A percentile compares a stretch with the other conserved stretches of the same genome.
Conservation (phyloP, 108 stramenopile genomes). For the Thalassiosira profunda region DNA sequence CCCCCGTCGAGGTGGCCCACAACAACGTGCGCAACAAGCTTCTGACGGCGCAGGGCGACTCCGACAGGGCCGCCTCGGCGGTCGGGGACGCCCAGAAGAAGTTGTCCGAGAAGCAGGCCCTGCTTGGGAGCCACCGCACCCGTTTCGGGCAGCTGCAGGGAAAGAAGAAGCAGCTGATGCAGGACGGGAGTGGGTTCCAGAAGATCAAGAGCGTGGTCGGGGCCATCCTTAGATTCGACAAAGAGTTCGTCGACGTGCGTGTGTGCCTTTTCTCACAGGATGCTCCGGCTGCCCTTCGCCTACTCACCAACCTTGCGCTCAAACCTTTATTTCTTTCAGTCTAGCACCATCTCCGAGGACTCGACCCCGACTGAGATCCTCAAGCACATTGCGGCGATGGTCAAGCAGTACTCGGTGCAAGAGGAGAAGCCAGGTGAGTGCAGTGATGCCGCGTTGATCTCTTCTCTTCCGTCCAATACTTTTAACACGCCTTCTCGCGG, state of each 20-base stretch:
- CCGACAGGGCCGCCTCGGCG: slow-evolving; percentile 15
- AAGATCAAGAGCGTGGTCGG: slow-evolving; percentile 54
- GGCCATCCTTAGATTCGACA: slow-evolving; percentile 9
- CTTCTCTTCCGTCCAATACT: no score
- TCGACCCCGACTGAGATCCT: no score
- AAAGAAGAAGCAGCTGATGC: slow-evolving; percentile 34
- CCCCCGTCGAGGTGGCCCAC: slow-evolving; percentile 14
- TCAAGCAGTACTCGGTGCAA: no score
- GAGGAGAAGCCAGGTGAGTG: no score
- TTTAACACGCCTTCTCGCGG: no score
- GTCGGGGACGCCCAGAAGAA: slow-evolving; percentile 25
- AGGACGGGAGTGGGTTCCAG: slow-evolving; percentile 55
- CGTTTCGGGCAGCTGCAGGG: slow-evolving; percentile 21
- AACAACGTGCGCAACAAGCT: slow-evolving; percentile 29
- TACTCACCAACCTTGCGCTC: no score
- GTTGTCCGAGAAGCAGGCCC: slow-evolving; percentile 41
- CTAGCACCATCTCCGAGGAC: no score
- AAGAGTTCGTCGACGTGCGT: slow-evolving; percentile 1
- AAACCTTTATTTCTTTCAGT: no score
- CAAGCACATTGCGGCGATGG: no score
- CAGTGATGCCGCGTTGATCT: no score
- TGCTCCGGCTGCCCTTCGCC: no score
- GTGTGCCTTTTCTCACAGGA: neutral
- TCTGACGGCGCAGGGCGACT: slow-evolving; percentile 22
- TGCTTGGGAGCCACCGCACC: slow-evolving; percentile 30